A percentile compares a stretch with the other conserved stretches of the same genome.
Evolutionary conservation across 306 rosid species (phyloP).

Genomic region (Oxytropis ochrocephala): DNA sequence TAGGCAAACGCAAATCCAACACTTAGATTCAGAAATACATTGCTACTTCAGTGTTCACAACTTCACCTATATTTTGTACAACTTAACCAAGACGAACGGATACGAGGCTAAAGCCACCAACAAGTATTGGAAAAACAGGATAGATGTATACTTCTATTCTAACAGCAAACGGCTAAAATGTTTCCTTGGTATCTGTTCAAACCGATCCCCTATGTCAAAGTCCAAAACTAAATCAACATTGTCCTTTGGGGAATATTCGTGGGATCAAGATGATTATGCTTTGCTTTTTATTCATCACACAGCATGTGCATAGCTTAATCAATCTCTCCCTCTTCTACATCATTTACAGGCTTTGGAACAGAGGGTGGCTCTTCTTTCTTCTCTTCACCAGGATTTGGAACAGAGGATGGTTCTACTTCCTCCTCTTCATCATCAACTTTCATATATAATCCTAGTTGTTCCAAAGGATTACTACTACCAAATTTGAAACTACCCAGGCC

Average conservation of each 20-base stretch:
- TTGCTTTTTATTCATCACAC: slow-evolving; percentile 14
- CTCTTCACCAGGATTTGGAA: slow-evolving; percentile 37
- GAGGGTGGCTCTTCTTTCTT: slow-evolving; percentile 49
- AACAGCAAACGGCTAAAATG: background rate
- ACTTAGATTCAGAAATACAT: background rate
- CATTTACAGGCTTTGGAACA: slow-evolving; percentile 39
- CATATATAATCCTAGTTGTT: slow-evolving; percentile 70
- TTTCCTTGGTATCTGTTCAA: slow-evolving; percentile 2
- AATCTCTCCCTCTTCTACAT: slow-evolving; percentile 86
- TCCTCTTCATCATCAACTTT: slow-evolving; percentile 81
- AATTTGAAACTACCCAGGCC: slow-evolving; percentile 71
- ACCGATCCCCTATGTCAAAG: background rate
- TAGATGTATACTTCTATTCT: background rate
- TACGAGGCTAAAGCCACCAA: background rate
- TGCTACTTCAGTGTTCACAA: background rate
- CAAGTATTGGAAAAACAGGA: background rate
- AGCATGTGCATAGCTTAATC: slow-evolving; percentile 32
- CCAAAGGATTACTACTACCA: slow-evolving; percentile 61
- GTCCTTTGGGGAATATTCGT: background rate
- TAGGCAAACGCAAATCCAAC: slow-evolving; percentile 11
- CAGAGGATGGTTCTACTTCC: slow-evolving; percentile 18
- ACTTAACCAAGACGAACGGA: background rate
- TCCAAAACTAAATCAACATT: slow-evolving; percentile 7
- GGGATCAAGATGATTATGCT: slow-evolving; percentile 17
- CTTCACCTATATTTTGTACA: slow-evolving; percentile 10